Percentiles rank a stretch among this genome's conserved stretches.
phyloP scores from a whole-genome alignment of 2,329 filamentous ascomycete species.

The Teratosphaeria gauchensis region DNA sequence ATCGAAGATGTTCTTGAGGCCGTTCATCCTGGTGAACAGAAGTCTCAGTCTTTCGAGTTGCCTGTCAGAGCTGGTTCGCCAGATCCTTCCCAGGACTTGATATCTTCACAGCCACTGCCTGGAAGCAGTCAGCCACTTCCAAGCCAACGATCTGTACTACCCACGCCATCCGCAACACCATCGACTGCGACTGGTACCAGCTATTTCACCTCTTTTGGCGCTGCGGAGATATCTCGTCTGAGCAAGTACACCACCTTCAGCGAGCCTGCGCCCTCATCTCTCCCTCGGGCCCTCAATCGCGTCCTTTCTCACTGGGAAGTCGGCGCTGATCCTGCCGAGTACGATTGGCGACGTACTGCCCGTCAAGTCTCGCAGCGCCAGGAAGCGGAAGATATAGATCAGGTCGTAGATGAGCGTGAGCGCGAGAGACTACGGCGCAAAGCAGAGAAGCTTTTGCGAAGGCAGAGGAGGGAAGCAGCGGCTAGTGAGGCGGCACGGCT shows the following conservation, averaged over 20 bases:
- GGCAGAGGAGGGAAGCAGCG: conserved; percentile 31
- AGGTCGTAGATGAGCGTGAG: conserved; percentile 26
- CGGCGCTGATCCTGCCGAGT: conserved; percentile 28
- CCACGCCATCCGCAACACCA: conserved; percentile 23
- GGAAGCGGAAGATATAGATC: conserved; percentile 24
- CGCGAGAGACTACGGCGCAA: conserved; percentile 28
- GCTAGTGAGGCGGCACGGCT: conserved; percentile 15
- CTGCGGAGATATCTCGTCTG: conserved; percentile 25
- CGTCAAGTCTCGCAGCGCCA: conserved; percentile 14
- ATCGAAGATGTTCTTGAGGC: conserved; percentile 2
- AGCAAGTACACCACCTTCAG: conserved; percentile 28
- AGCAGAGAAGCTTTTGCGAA: conserved; percentile 31
- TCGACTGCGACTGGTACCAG: conserved; percentile 19
- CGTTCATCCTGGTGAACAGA: not conserved
- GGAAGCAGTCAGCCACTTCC: not conserved
- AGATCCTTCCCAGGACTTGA: conserved; percentile 1
- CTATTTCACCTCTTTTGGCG: conserved; percentile 15
- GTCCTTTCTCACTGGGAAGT: conserved; percentile 34
- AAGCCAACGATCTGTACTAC: conserved; percentile 11
- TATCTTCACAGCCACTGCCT: conserved; percentile 3
- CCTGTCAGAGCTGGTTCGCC: conserved; percentile 6
- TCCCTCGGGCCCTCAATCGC: conserved; percentile 26
- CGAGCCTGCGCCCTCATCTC: conserved; percentile 13
- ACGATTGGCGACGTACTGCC: conserved; percentile 32
- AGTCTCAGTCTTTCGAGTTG: conserved; percentile 7